Base-by-base conservation (phyloP, 75 land plant genomes). In the Adiantum capillusveneris region DNA sequence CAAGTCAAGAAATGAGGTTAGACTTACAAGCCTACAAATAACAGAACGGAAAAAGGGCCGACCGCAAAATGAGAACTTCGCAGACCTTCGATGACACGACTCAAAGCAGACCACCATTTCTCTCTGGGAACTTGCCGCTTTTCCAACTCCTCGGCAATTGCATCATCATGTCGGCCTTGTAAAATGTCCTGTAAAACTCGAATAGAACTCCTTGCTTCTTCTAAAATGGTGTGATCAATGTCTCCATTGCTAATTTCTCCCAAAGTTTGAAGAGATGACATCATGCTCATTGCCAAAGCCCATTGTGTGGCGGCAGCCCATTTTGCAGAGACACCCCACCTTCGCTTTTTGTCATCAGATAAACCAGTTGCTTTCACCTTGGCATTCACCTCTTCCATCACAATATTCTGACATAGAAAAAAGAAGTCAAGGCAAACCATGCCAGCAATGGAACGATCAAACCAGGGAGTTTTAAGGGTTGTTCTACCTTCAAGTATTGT, bases 271-370 rank as follows among this genome's bases (percentile, higher is more conserved):
- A 83, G 83, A 6, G 96, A 84, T 12, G 85, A 79, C 25, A 78
- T 77, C 19, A 94, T 76, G 52, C 76, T 89, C 59, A 79, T 65
- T 72, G 90, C 78, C 62, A 94, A 78, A 1, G 98, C 96, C 81
- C 68, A 84, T 46, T 81, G 96, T 6, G 98, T 84, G 42, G 98
- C 98, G 51, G 85, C 78, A 26, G 85, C 80, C 98, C 96, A 94
- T 2, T 87, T 75, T 17, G 98, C 75, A 37, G 96, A 81, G 20
- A 87, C 87, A 13, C 66, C 67, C 98, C 90, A 89, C 64, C 55
- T 85, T 44, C 79, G 76, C 44, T 75, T 71, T 62, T 74, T 74
- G 25, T 72, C 75, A 50, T 22, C 25, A 30, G 70, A 48, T 51
- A 68, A 27, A 42, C 26, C 62, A 46, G 69, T 76, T 20, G 57